phyloP scores from a whole-genome alignment of 768 basidiomycete genomes.

The Phlebiopsis gigantea region DNA sequence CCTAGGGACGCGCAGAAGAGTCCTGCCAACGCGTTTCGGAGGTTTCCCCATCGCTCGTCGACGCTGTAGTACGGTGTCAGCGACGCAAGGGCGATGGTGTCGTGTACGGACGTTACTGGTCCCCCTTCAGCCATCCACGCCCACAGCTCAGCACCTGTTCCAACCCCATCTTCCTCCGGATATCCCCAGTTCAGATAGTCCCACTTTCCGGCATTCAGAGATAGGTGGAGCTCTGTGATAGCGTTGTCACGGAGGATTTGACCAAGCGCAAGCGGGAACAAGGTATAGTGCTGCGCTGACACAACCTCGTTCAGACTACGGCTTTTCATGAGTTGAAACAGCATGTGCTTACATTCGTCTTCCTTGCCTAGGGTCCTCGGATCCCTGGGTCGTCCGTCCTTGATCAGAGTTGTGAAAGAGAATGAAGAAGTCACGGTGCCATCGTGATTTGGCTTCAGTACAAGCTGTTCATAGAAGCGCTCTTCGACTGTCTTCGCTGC shows the following conservation, averaged over 20 bases:
- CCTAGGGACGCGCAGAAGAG: constrained; percentile 93
- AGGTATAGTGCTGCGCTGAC: constrained; percentile 76
- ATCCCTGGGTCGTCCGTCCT: constrained; percentile 49
- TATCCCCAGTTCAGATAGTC: constrained; percentile 80
- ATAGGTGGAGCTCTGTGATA: constrained; percentile 83
- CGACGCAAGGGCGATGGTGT: neutral
- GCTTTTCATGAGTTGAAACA: neutral
- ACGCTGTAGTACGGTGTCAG: constrained; percentile 37
- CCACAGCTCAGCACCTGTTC: constrained; percentile 86
- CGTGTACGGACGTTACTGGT: constrained; percentile 39
- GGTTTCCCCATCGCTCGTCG: constrained; percentile 75
- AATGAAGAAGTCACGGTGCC: constrained; percentile 81
- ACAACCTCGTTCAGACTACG: neutral
- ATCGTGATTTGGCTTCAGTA: constrained; percentile 61
- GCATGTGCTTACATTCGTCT: constrained; percentile 40
- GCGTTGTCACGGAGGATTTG: constrained; percentile 84
- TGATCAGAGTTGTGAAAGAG: constrained; percentile 65
- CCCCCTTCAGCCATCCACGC: constrained; percentile 82
- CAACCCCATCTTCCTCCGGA: constrained; percentile 70
- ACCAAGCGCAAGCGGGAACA: constrained; percentile 84
- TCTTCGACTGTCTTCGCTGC: constrained; percentile 26
- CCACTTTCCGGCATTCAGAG: constrained; percentile 91
- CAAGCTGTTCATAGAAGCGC: constrained; percentile 50
- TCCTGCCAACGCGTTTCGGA: constrained; percentile 87
- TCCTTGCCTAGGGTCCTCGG: constrained; percentile 40